Evolutionary conservation across 495 filamentous ascomycete species (phyloP).

Genomic region (Hypoxylon crocopeplum): DNA sequence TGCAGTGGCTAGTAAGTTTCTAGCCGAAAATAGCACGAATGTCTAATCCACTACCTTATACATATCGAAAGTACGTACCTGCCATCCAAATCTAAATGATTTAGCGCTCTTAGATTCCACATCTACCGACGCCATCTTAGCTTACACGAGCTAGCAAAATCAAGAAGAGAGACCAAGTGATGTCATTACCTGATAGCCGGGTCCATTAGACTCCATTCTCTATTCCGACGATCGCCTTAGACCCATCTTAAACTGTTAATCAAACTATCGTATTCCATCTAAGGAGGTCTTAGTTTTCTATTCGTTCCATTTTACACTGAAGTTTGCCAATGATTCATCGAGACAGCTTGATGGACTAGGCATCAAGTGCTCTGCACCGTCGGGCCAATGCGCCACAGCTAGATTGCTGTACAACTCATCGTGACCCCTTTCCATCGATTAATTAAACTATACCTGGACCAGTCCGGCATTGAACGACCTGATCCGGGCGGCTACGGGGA

Average conservation of each 20-base stretch:
- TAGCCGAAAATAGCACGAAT: no score
- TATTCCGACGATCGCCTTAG: constrained; percentile 22
- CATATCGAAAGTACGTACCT: no score
- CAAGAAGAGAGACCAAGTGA: constrained; percentile 18
- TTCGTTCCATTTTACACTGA: no score
- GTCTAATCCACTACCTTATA: no score
- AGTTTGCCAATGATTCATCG: constrained; percentile 33
- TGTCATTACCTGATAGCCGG: constrained; percentile 20
- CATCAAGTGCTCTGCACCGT: no score
- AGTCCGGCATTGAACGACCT: constrained; percentile 16
- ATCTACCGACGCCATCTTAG: constrained; percentile 26
- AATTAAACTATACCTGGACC: constrained; percentile 18
- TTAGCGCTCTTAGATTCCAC: no score
- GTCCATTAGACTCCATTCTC: constrained; percentile 31
- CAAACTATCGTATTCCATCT: no score
- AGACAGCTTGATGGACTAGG: no score
- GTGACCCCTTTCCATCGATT: constrained; percentile 3
- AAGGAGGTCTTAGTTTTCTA: no score
- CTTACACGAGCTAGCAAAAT: constrained; percentile 13
- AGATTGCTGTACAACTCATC: constrained; percentile 21
- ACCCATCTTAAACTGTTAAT: constrained; percentile 20
- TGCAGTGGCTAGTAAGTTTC: no score
- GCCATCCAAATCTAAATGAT: no score
- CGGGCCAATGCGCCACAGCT: constrained; percentile 6
- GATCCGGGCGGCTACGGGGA: constrained; percentile 21